Percentiles rank a stretch among this genome's conserved stretches.
Conservation (phyloP, 805 yeast species). For the Naumovozyma castellii region DNA sequence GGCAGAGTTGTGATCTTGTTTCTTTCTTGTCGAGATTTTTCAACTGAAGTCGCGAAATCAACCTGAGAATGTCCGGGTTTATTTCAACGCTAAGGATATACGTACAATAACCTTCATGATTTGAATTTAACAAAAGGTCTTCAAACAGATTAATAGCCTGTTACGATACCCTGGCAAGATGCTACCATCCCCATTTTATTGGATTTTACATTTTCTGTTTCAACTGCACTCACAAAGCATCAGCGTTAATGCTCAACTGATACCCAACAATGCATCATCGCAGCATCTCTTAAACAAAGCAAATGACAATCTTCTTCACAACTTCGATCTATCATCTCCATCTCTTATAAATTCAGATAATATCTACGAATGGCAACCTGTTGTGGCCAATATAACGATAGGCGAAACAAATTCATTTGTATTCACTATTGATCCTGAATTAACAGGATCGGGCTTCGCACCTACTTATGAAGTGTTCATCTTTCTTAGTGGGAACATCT, state of each 20-base stretch:
- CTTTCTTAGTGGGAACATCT: slow-evolving; percentile 30
- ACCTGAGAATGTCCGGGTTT: not conserved
- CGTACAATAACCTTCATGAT: not conserved
- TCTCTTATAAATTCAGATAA: slow-evolving; percentile 21
- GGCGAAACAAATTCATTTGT: slow-evolving; percentile 20
- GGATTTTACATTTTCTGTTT: too few species aligned
- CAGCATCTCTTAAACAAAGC: too few species aligned
- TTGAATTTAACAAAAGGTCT: not conserved
- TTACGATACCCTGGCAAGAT: too few species aligned
- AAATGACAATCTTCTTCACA: too few species aligned
- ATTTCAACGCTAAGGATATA: not conserved
- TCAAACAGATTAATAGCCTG: too few species aligned
- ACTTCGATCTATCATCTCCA: too few species aligned
- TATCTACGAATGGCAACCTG: slow-evolving; percentile 28
- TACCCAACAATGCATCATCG: too few species aligned
- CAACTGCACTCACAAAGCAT: too few species aligned
- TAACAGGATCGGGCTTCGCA: slow-evolving; percentile 4
- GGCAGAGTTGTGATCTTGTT: too few species aligned
- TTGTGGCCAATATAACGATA: slow-evolving; percentile 19
- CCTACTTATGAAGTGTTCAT: slow-evolving; percentile 21
- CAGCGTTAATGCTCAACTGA: too few species aligned
- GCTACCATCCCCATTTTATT: too few species aligned
- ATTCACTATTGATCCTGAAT: slow-evolving; percentile 14
- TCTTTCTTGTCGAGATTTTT: too few species aligned
- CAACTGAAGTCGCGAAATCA: not conserved